Evolutionary conservation across 1,139 yeast genomes (phyloP).

Genomic region (Nakaseomyces kungkrabaensis): DNA sequence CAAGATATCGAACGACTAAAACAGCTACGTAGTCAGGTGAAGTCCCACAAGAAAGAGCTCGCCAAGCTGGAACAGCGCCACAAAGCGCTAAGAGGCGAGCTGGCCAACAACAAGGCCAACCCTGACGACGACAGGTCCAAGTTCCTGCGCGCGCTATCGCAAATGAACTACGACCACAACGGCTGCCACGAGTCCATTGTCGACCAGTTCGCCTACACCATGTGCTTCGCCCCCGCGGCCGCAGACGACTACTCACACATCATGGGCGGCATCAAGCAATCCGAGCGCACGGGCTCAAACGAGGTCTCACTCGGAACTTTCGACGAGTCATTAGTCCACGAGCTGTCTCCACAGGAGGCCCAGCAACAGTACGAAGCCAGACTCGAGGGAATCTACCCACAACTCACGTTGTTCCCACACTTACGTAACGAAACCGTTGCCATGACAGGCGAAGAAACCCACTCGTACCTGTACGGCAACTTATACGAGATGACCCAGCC

Average conservation of each 20-base stretch:
- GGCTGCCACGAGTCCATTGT: background rate
- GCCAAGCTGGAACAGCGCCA: background rate
- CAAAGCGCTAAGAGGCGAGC: background rate
- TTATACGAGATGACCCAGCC: constrained; percentile 27
- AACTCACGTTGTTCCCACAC: background rate
- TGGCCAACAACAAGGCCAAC: background rate
- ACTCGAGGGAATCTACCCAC: background rate
- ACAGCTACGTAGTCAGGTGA: background rate
- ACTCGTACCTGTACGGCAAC: constrained; percentile 21
- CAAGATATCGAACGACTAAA: background rate
- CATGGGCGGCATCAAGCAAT: background rate
- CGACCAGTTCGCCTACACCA: background rate
- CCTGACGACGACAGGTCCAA: background rate
- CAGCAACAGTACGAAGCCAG: background rate
- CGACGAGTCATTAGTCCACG: background rate
- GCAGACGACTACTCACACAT: background rate
- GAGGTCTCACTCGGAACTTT: background rate
- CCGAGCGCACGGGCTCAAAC: background rate
- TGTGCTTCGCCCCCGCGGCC: background rate
- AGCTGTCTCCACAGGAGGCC: background rate
- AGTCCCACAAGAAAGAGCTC: background rate
- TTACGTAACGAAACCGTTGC: background rate
- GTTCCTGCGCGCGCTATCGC: background rate
- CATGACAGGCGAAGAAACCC: constrained; percentile 13
- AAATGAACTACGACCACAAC: background rate